Percentiles rank a stretch among this genome's conserved stretches.
These are phyloP conservation scores for Microthlaspi erraticum DNA, from an alignment of 345 rosid species.

Conservation along the genomic window DNA sequence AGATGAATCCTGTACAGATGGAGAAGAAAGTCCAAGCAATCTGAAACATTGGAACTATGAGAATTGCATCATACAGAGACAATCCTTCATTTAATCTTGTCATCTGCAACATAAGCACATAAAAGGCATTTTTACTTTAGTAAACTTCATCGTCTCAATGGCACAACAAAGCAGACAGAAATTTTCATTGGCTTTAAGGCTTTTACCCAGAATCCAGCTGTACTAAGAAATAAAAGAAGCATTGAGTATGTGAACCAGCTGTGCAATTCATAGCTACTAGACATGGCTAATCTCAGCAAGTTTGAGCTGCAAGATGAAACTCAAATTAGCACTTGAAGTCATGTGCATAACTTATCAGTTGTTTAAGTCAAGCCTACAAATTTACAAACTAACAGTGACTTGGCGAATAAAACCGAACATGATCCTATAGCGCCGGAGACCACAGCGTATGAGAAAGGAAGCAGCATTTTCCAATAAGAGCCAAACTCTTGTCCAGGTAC, in stretches of 20 bases:
- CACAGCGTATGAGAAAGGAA: conserved; percentile 95
- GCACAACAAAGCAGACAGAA: conserved; percentile 24
- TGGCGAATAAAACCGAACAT: conserved; percentile 96
- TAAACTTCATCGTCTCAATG: conserved; percentile 22
- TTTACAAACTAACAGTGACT: conserved; percentile 80
- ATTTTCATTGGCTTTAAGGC: conserved; percentile 30
- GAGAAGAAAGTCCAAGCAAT: conserved; percentile 99
- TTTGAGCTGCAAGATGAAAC: conserved; percentile 72
- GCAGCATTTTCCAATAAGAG: conserved; percentile 84
- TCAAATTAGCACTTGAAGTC: conserved; percentile 26
- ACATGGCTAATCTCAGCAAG: conserved; percentile 92
- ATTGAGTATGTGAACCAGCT: conserved; percentile 99
- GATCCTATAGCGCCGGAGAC: conserved; percentile 99
- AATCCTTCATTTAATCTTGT: conserved; percentile 95
- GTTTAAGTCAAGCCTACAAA: not conserved
- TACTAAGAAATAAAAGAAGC: conserved; percentile 93
- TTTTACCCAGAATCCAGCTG: conserved; percentile 98
- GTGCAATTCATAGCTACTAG: conserved; percentile 81
- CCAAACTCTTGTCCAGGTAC: conserved; percentile 72
- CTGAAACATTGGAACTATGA: conserved; percentile 99
- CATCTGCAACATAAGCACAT: conserved; percentile 63
- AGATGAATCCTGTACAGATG: conserved; percentile 95
- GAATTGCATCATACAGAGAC: conserved; percentile 89
- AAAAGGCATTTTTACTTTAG: conserved; percentile 12
- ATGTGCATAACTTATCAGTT: conserved; percentile 14